These are phyloP conservation scores for Candida nonsorbophila DNA, from an alignment of 805 yeast genomes.

Conservation along the genomic window DNA sequence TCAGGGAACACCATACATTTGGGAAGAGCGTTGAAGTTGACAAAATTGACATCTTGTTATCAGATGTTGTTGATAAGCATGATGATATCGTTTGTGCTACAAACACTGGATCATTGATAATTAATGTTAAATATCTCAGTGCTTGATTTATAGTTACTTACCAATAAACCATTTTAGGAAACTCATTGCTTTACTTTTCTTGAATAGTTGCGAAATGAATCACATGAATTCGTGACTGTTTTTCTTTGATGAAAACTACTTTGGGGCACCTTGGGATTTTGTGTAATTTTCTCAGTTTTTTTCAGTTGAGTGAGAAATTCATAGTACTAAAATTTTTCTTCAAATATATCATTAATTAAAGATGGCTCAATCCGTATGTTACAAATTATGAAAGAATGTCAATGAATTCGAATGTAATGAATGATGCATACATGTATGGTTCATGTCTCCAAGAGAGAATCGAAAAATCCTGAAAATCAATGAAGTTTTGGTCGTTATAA, in stretches of 20 bases:
- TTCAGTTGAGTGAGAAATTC: slow-evolving; percentile 7
- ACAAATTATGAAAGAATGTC: too few species aligned
- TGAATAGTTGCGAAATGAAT: slow-evolving; percentile 1
- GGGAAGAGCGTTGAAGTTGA: slow-evolving; percentile 69
- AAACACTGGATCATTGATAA: slow-evolving; percentile 36
- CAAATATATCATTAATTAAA: slow-evolving; percentile 9
- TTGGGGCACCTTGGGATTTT: slow-evolving; percentile 2
- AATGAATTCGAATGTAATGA: too few species aligned
- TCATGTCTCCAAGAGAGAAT: too few species aligned
- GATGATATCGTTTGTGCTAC: slow-evolving; percentile 34
- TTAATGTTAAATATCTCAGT: slow-evolving; percentile 29
- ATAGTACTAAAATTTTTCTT: slow-evolving; percentile 9
- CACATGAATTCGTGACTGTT: slow-evolving; percentile 10
- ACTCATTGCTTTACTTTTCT: slow-evolving; percentile 6
- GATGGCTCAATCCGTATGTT: slow-evolving; percentile 15
- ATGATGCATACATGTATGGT: too few species aligned
- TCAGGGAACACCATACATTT: slow-evolving; percentile 64
- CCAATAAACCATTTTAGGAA: slow-evolving; percentile 37
- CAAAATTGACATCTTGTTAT: slow-evolving; percentile 46
- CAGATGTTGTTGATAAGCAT: slow-evolving; percentile 42
- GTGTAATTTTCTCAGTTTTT: slow-evolving; percentile 7
- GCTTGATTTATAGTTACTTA: slow-evolving; percentile 5
- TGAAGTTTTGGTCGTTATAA: too few species aligned
- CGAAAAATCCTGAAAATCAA: too few species aligned
- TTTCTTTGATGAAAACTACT: too few species aligned